phyloP scores from a whole-genome alignment of 768 basidiomycete genomes.

The Suillus weaverae region DNA sequence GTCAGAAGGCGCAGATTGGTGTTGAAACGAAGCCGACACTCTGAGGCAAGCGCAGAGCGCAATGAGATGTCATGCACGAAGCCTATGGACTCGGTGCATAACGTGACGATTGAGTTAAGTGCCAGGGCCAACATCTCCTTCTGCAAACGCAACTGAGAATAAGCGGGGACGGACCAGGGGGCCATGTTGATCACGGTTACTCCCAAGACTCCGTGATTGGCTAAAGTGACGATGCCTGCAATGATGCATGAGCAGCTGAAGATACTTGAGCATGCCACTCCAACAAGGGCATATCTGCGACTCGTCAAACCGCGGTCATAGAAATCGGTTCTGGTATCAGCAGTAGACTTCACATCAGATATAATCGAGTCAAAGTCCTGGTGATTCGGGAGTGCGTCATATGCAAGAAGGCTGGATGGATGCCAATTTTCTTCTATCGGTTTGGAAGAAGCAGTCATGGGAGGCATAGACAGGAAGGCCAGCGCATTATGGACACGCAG shows the following conservation, averaged over 20 bases:
- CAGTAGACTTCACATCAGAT: not conserved
- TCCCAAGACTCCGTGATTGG: not conserved
- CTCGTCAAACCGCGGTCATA: not conserved
- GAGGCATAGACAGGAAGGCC: not conserved
- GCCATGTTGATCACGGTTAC: no score
- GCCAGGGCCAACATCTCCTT: conserved; percentile 23
- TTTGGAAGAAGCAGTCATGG: not conserved
- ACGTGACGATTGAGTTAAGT: conserved; percentile 26
- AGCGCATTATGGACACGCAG: not conserved
- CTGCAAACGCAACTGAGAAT: conserved; percentile 5
- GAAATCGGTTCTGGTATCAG: not conserved
- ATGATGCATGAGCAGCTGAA: not conserved
- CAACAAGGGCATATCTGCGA: not conserved
- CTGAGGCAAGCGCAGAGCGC: conserved; percentile 29
- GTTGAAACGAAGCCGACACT: conserved; percentile 27
- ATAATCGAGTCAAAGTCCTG: not conserved
- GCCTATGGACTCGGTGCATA: conserved; percentile 32
- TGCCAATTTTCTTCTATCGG: not conserved
- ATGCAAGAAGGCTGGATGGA: not conserved
- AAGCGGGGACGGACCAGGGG: no score
- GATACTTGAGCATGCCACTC: not conserved
- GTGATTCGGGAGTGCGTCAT: not conserved
- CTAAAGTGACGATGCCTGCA: not conserved
- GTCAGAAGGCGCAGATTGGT: conserved; percentile 30
- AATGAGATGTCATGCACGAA: conserved; percentile 27